phyloP scores from a whole-genome alignment of 2,329 filamentous ascomycete genomes.

The Aspergillus pseudoglaucus region DNA sequence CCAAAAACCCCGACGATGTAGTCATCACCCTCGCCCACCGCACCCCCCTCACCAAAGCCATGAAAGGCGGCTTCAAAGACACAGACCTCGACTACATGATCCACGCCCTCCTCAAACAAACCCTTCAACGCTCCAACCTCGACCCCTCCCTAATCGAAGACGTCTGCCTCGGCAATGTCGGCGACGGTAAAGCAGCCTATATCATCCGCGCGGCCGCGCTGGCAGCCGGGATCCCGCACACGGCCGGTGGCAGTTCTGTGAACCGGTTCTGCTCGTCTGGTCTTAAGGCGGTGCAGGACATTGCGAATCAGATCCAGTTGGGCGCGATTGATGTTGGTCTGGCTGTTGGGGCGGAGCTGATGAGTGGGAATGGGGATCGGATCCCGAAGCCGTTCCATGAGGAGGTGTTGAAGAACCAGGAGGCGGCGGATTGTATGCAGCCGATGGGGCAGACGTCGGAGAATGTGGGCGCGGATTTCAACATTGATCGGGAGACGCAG shows the following conservation, averaged over 20 bases:
- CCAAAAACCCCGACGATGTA: constrained; percentile 91
- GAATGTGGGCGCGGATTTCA: constrained; percentile 89
- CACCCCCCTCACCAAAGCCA: constrained; percentile 79
- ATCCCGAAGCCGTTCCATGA: constrained; percentile 70
- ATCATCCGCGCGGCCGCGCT: constrained; percentile 82
- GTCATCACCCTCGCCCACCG: constrained; percentile 91
- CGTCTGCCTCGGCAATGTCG: constrained; percentile 88
- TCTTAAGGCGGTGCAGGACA: constrained; percentile 89
- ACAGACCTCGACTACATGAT: constrained; percentile 81
- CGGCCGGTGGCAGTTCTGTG: constrained; percentile 68
- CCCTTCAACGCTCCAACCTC: constrained; percentile 64
- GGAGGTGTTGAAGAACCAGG: constrained; percentile 67
- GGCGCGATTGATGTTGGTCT: constrained; percentile 83
- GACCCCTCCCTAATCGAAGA: constrained; percentile 80
- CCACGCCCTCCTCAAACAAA: constrained; percentile 73
- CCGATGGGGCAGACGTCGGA: constrained; percentile 98
- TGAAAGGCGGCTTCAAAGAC: constrained; percentile 94
- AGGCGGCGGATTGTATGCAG: constrained; percentile 79
- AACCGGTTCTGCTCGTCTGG: constrained; percentile 98
- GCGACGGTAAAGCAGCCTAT: constrained; percentile 79
- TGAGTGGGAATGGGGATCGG: constrained; percentile 67
- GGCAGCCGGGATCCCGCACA: constrained; percentile 90
- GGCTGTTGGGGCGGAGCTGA: constrained; percentile 81
- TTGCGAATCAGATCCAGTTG: constrained; percentile 74
- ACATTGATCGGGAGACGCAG: constrained; percentile 70